Evolutionary conservation across 169 alveolate species (phyloP).

Genomic region (Cystoisospora suis): DNA sequence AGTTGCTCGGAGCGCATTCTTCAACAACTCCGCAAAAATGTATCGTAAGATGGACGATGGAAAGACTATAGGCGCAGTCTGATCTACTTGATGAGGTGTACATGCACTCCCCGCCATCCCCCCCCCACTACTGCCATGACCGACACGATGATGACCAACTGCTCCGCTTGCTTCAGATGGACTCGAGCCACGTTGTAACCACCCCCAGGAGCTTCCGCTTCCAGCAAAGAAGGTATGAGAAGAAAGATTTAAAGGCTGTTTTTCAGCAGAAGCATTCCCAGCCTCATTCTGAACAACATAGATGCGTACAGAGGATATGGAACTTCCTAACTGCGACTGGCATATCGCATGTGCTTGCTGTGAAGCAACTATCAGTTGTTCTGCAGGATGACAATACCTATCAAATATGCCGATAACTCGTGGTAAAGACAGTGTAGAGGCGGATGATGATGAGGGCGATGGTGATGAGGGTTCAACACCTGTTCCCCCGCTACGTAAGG

Average conservation of each 20-base stretch:
- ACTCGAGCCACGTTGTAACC: not conserved
- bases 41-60: not conserved
- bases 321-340: not conserved
- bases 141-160: no score
- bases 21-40: constrained; percentile 21
- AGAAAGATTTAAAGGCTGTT: no score
- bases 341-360: not conserved
- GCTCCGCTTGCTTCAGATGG: not conserved
- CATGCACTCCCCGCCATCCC: no score
- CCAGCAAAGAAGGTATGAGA: not conserved
- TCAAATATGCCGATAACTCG: not conserved
- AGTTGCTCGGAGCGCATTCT: constrained; percentile 25
- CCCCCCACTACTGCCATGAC: no score
- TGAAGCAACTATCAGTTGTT: not conserved
- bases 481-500: no score
- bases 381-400: not conserved
- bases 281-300: not conserved
- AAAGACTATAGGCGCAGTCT: not conserved
- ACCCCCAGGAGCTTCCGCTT: not conserved
- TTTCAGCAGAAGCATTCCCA: not conserved
- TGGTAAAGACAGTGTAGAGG: no score
- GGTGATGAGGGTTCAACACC: no score
- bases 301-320: not conserved
- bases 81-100: not conserved
- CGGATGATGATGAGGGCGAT: no score